Base-by-base conservation (phyloP, 2,329 filamentous ascomycete species). In the Cladophialophora immunda region DNA sequence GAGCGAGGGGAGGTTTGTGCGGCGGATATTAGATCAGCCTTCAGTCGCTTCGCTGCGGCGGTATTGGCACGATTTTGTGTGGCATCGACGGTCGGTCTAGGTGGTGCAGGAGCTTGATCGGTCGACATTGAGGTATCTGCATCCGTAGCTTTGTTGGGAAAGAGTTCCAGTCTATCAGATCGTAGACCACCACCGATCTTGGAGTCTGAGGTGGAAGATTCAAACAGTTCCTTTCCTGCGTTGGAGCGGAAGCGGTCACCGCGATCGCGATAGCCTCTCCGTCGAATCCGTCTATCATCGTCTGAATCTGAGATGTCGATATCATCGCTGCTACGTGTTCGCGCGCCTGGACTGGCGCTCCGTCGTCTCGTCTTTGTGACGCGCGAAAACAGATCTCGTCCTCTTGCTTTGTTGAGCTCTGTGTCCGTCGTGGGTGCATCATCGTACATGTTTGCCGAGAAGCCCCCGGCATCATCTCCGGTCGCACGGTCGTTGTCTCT, bases 391-490 rank as follows among this genome's bases (percentile, higher is more conserved):
- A 83, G 69, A 32, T 83, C 79, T 41, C 72, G 69, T 53, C 71
- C 61, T 73, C 70, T 71, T 61, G 55, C 72, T 66, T 53, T 74
- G 72, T 60, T 73, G 19, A 73, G 62, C 59, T 63, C 76, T 27
- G 75, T 64, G 7, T 74, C 74, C 25, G 72, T 71, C 54, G 76
- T 75, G 7, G 73, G 79, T 67, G 87, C 86, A 73, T 97, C 93
- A 71, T 95, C 93, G 78, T 96, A 97, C 83, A 97, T 90, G 74
- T 87, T 91, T 38, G 89, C 91, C 73, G 91, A 88, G 72, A 93
- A 94, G 0, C 83, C 81, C 2, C 32, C 47, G 15, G 66, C 67
- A 9, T 62, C 64, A 27, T 67, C 69, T 15, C 54, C 59, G 27
- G 85, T 81, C 38, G 85, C 82, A 4, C 87, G 84, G 58, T 86